phyloP scores from a whole-genome alignment of 352 stramenopile species.

The Globisporangium barbulae region DNA sequence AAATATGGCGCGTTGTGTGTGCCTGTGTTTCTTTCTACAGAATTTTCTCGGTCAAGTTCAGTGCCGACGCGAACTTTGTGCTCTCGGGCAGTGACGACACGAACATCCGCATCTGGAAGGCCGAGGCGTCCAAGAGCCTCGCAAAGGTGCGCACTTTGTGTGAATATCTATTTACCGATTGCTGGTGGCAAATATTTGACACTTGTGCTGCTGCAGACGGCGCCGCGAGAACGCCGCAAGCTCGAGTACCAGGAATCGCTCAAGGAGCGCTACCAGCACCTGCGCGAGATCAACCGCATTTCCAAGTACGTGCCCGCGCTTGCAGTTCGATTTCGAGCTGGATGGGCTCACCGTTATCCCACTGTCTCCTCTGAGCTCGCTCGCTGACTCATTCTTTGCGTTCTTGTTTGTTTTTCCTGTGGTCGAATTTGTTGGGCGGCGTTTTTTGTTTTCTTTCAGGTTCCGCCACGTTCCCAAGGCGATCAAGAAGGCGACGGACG shows the following conservation, averaged over 20 bases:
- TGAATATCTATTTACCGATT: background rate
- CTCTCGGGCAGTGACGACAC: conserved; percentile 98
- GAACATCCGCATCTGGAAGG: conserved; percentile 99
- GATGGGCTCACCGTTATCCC: conserved; percentile 1
- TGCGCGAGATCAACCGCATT: conserved; percentile 95
- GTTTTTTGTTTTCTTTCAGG: conserved; percentile 30
- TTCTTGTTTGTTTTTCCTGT: background rate
- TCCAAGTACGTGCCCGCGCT: conserved; percentile 59
- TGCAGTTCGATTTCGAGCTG: conserved; percentile 3
- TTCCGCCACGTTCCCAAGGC: conserved; percentile 96
- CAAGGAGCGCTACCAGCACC: conserved; percentile 93
- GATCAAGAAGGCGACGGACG: conserved; percentile 96
- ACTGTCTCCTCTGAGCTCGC: background rate
- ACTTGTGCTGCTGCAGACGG: conserved; percentile 24
- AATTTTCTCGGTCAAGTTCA: conserved; percentile 88
- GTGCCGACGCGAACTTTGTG: conserved; percentile 92
- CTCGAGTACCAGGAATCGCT: conserved; percentile 97
- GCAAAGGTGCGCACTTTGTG: conserved; percentile 59
- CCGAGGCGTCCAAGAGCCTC: conserved; percentile 92
- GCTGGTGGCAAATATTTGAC: background rate
- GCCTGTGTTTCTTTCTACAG: conserved; percentile 17
- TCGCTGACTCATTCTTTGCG: background rate
- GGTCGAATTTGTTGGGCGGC: conserved; percentile 13
- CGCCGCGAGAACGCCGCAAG: conserved; percentile 84
- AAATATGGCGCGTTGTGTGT: background rate